A percentile compares a stretch with the other conserved stretches of the same genome.
Conservation (phyloP, 176 grass and related monocot species). For the Rhynchospora pubera region DNA sequence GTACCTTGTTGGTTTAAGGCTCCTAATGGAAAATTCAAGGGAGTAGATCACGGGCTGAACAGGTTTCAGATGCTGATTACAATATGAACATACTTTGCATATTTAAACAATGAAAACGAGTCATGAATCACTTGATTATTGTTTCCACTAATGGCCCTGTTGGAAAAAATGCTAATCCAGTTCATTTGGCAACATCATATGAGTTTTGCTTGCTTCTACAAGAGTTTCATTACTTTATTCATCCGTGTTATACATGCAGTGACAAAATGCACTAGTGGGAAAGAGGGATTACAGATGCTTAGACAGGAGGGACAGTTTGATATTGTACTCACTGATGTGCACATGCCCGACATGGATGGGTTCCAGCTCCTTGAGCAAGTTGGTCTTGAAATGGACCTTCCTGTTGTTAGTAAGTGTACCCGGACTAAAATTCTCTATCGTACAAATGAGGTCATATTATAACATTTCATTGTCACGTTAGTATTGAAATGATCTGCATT, state of each 20-base stretch:
- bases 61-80: too few species aligned
- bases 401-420: slow-evolving; percentile 54
- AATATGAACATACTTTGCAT: too few species aligned
- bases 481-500: neutral
- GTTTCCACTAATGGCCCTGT: too few species aligned
- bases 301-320: slow-evolving; percentile 46
- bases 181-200: too few species aligned
- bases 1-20: too few species aligned
- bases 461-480: neutral
- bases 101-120: too few species aligned
- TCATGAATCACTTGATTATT: too few species aligned
- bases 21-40: too few species aligned
- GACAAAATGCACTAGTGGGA: slow-evolving; percentile 27
- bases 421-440: neutral
- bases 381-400: slow-evolving; percentile 67
- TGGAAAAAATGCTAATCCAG: too few species aligned
- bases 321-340: slow-evolving; percentile 72
- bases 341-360: slow-evolving; percentile 58
- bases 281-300: slow-evolving; percentile 33
- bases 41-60: too few species aligned
- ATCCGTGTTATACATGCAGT: slow-evolving; percentile 25
- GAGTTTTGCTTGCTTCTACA: too few species aligned
- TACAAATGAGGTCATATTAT: neutral
- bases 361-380: slow-evolving; percentile 53
- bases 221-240: neutral